Conservation (phyloP, 1,139 yeast genomes). For the Protomyces gravidus region DNA sequence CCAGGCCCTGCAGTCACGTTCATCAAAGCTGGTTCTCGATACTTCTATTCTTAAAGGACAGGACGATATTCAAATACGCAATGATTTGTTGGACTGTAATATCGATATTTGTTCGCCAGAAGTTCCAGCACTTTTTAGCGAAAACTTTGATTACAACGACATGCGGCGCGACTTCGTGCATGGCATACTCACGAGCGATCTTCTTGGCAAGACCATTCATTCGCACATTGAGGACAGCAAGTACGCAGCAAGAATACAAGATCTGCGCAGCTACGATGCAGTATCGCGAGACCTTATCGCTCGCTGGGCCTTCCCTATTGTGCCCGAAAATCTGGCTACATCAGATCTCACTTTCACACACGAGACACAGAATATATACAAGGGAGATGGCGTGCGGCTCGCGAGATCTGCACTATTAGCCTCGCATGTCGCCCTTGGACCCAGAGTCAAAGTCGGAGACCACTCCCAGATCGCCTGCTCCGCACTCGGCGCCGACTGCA, state of each 20-base stretch:
- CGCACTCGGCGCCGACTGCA: slow-evolving; percentile 79
- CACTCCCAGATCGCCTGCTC: slow-evolving; percentile 56
- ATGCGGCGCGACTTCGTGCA: slow-evolving; percentile 81
- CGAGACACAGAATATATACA: slow-evolving; percentile 80
- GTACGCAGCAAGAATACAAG: slow-evolving; percentile 90
- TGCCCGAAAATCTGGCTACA: slow-evolving; percentile 75
- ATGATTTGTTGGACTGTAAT: slow-evolving; percentile 92
- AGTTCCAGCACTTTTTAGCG: slow-evolving; percentile 93
- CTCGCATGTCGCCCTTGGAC: slow-evolving; percentile 60
- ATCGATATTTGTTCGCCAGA: slow-evolving; percentile 92
- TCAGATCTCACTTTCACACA: slow-evolving; percentile 69
- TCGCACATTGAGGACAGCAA: slow-evolving; percentile 71
- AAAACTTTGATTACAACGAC: slow-evolving; percentile 87
- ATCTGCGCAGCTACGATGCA: slow-evolving; percentile 88
- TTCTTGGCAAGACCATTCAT: slow-evolving; percentile 84
- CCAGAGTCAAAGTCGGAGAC: slow-evolving; percentile 50
- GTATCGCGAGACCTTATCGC: slow-evolving; percentile 78
- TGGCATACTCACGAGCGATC: slow-evolving; percentile 86
- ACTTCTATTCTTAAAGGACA: slow-evolving; percentile 71
- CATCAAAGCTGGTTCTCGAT: slow-evolving; percentile 57
- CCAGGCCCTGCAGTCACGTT: slow-evolving; percentile 39
- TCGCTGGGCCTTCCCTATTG: slow-evolving; percentile 88
- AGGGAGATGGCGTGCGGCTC: slow-evolving; percentile 69
- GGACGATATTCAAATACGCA: slow-evolving; percentile 73
- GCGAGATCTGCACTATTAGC: slow-evolving; percentile 96